Evolutionary conservation across 768 basidiomycete genomes (phyloP).

Genomic region (Polyporus arcularius): DNA sequence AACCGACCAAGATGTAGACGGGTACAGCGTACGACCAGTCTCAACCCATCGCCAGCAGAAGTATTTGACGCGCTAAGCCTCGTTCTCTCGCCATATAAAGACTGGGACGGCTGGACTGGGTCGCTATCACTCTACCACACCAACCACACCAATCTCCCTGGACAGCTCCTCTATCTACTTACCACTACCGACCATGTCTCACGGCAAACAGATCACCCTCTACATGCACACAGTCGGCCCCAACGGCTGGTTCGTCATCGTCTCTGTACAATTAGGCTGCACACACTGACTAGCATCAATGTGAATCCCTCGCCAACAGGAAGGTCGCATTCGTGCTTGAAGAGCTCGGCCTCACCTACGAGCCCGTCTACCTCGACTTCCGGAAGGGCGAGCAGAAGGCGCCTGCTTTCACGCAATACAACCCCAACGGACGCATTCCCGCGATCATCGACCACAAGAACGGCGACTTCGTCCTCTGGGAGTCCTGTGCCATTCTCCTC

Average conservation of each 20-base stretch:
- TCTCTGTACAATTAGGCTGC: background rate
- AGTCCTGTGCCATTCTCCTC: conserved; percentile 42
- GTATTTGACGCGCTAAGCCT: too few relatives aligned
- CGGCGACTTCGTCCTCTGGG: conserved; percentile 36
- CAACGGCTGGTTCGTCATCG: conserved; percentile 25
- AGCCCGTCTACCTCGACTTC: conserved; percentile 28
- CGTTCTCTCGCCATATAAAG: too few relatives aligned
- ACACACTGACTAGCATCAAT: background rate
- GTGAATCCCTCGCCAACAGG: conserved; percentile 5
- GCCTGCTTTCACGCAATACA: conserved; percentile 27
- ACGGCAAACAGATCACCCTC: conserved; percentile 33
- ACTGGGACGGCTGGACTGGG: too few relatives aligned
- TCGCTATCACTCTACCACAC: too few relatives aligned
- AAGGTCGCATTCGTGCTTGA: conserved; percentile 29
- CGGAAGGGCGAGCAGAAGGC: conserved; percentile 28
- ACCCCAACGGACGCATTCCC: conserved; percentile 40
- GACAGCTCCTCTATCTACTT: background rate
- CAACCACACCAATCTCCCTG: too few relatives aligned
- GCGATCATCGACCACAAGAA: conserved; percentile 36
- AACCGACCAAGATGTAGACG: too few relatives aligned
- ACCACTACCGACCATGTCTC: conserved; percentile 22
- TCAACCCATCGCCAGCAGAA: too few relatives aligned
- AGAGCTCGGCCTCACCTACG: conserved; percentile 31
- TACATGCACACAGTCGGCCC: conserved; percentile 26
- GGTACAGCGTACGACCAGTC: too few relatives aligned